A percentile compares a stretch with the other conserved stretches of the same genome.
phyloP scores from a whole-genome alignment of 345 rosid species.

The Pugionium dolabratum region DNA sequence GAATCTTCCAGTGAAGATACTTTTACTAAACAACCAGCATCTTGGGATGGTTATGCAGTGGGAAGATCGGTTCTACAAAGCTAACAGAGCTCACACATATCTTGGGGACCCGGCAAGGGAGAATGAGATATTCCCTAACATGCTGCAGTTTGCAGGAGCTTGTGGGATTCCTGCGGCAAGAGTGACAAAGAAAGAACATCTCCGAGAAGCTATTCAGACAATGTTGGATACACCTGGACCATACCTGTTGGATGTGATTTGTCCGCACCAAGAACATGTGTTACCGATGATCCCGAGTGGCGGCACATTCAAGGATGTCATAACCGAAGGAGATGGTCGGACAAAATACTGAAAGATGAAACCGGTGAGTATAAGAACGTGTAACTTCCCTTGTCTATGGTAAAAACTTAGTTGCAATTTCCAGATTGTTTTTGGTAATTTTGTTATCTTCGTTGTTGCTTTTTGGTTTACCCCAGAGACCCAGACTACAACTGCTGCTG shows the following conservation, averaged over 20 bases:
- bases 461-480: not conserved
- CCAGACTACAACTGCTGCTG: not conserved
- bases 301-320: slow-evolving; percentile 84
- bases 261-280: slow-evolving; percentile 96
- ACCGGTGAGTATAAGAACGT: slow-evolving; percentile 4
- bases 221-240: slow-evolving; percentile 97
- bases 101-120: slow-evolving; percentile 76
- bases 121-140: slow-evolving; percentile 77
- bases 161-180: slow-evolving; percentile 88
- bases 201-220: slow-evolving; percentile 71
- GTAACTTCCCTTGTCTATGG: slow-evolving; percentile 20
- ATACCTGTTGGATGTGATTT: slow-evolving; percentile 83
- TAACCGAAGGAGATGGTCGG: slow-evolving; percentile 93
- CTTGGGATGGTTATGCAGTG: slow-evolving; percentile 95
- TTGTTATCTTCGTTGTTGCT: slow-evolving; percentile 22
- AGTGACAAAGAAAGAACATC: slow-evolving; percentile 59
- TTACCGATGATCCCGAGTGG: slow-evolving; percentile 98
- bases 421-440: slow-evolving; percentile 6
- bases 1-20: slow-evolving; percentile 80
- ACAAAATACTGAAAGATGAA: slow-evolving; percentile 42
- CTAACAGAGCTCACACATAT: slow-evolving; percentile 88
- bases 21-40: slow-evolving; percentile 88
- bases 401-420: slow-evolving; percentile 27
- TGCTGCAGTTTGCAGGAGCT: slow-evolving; percentile 83
- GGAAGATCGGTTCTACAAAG: slow-evolving; percentile 95